Conservation (phyloP, 768 basidiomycete species). For the Phaeolepiota aurea region DNA sequence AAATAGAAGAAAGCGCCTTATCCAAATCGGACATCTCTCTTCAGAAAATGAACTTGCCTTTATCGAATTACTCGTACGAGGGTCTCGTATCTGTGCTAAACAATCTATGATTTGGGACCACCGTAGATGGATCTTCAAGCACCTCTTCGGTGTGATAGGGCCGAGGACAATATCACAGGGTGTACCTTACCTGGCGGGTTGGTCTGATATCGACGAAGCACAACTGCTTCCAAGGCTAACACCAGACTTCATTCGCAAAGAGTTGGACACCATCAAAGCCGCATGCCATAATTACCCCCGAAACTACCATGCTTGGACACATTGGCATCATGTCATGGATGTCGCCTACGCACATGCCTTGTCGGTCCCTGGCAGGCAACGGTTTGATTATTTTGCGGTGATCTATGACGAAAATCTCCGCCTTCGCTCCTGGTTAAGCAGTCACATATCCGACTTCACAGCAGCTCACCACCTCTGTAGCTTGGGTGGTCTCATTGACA, state of each 20-base stretch:
- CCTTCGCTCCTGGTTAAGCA: constrained; percentile 45
- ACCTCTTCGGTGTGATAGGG: constrained; percentile 16
- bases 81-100: constrained; percentile 49
- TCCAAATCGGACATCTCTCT: constrained; percentile 26
- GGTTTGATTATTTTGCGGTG: constrained; percentile 18
- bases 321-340: constrained; percentile 45
- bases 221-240: constrained; percentile 24
- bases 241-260: constrained; percentile 27
- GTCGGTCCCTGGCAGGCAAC: constrained; percentile 8
- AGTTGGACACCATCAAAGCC: constrained; percentile 36
- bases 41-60: constrained; percentile 39
- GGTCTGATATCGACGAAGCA: constrained; percentile 17
- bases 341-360: constrained; percentile 14
- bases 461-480: constrained; percentile 47
- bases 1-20: constrained; percentile 48
- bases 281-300: constrained; percentile 60
- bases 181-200: constrained; percentile 7
- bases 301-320: constrained; percentile 70
- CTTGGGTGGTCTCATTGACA: constrained; percentile 22
- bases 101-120: constrained; percentile 66
- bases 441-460: constrained; percentile 62
- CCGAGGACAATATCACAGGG: not conserved
- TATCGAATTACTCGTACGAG: constrained; percentile 36
- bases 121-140: constrained; percentile 53
- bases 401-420: constrained; percentile 28